A percentile compares a stretch with the other conserved stretches of the same genome.
phyloP scores from a whole-genome alignment of 176 grass and related monocot species.

The Lolium multiflorum region DNA sequence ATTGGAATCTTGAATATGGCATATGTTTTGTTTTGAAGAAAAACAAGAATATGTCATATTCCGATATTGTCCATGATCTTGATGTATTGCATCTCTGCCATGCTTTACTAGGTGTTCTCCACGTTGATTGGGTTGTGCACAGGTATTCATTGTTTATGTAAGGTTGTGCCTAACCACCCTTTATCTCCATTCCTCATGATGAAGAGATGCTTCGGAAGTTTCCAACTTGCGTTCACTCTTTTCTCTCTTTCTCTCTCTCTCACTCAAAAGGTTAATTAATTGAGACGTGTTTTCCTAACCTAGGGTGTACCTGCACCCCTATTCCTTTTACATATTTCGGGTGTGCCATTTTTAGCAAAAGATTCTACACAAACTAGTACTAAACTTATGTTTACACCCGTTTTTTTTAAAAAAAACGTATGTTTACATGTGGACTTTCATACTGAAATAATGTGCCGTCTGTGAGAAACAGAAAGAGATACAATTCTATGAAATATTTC shows the following conservation, averaged over 20 bases:
- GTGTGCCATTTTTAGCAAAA: background rate
- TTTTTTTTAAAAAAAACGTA: background rate
- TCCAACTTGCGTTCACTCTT: background rate
- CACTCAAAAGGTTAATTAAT: background rate
- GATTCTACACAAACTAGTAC: background rate
- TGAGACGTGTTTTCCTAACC: background rate
- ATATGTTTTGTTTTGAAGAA: background rate
- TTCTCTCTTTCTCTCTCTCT: background rate
- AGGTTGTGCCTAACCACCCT: background rate
- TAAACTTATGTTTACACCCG: background rate
- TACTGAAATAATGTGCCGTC: background rate
- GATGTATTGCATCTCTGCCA: background rate
- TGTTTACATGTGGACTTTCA: background rate
- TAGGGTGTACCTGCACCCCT: background rate
- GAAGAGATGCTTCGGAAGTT: background rate
- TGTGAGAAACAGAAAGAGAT: background rate
- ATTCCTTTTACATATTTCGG: background rate
- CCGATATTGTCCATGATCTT: background rate
- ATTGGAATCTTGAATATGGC: slow-evolving; percentile 25
- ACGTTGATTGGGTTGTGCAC: background rate
- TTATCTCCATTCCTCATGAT: background rate
- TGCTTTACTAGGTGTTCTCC: slow-evolving; percentile 13
- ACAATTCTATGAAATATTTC: background rate
- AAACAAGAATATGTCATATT: background rate
- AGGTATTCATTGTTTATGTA: slow-evolving; percentile 1